Base-by-base conservation (phyloP, 2,329 filamentous ascomycete genomes). In the Cryphonectria naterciae region DNA sequence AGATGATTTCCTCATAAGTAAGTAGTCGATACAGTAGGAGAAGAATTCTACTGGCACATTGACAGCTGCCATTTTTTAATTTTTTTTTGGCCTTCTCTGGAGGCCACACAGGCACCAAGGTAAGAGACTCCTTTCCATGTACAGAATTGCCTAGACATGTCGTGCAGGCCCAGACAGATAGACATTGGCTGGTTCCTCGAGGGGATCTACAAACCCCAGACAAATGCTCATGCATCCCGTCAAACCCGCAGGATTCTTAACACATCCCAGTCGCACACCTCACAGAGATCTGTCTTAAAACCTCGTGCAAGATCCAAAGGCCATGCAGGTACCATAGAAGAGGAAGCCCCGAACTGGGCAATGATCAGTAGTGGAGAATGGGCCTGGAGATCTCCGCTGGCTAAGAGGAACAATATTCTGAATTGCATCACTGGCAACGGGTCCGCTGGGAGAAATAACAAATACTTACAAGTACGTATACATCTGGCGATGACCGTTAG, bases 151-250 rank as follows among this genome's bases (percentile, higher is more conserved):
- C 22, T n/a, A n/a, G 46, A 49, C 46, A 49, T 49, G 46, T 49
- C 2, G 7, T 49, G 46, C 6, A 58, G 19, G 54, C 54, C 25
- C 25, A 13, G 25, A 35, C 22, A 49, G 22, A 49, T 11, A n/a
- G 7, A 49, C 7, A 58, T 28, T 58, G 25, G 54, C 25, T 58
- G 54, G 54, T 58, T 32, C 2, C 17, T 13, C 7, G 15, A 58
- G 54, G 54, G 54, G 37, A 61, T 61, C 58, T 61, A 22, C 58
- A 61, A 61, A 61, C 22, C 15, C 35, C 35, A 61, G 35, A 61
- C 58, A 39, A 1, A 61, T 61, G 58, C 35, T 61, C 35, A 39
- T 61, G 35, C 32, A 61, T 22, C 32, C 32, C 4, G 32, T 32
- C 17, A 35, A 39, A 35, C 22, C 58, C 58, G 19, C 54, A 28